A percentile compares a stretch with the other conserved stretches of the same genome.
Conservation (phyloP, 2,329 filamentous ascomycete species). For the Purpureocillium lavendulum region DNA sequence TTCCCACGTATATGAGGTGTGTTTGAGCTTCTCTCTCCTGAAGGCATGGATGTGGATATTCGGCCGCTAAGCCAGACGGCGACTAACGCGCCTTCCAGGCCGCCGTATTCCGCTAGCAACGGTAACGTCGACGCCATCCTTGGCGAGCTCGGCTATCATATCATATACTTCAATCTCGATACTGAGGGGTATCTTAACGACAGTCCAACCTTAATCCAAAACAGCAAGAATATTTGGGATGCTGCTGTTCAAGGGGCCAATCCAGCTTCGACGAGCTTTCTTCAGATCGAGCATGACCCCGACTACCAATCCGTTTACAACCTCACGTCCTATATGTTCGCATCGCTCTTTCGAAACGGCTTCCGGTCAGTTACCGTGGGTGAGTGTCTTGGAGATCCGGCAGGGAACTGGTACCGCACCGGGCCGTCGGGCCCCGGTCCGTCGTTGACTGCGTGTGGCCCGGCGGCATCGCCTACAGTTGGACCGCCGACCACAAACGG, state of each 20-base stretch:
- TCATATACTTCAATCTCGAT: constrained; percentile 52
- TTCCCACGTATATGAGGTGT: constrained; percentile 32
- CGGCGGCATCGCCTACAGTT: constrained; percentile 3
- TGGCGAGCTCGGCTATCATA: constrained; percentile 42
- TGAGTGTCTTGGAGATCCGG: constrained; percentile 45
- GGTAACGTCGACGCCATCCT: constrained; percentile 27
- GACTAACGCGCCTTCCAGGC: no score
- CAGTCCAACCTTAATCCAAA: constrained; percentile 35
- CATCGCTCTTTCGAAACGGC: constrained; percentile 28
- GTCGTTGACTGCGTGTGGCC: no score
- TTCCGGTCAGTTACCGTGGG: constrained; percentile 36
- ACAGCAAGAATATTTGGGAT: constrained; percentile 31
- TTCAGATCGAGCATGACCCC: constrained; percentile 46
- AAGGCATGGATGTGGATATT: no score
- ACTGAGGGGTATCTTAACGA: constrained; percentile 51
- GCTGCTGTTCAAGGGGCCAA: constrained; percentile 24
- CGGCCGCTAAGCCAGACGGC: no score
- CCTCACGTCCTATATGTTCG: constrained; percentile 32
- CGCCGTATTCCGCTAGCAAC: constrained; percentile 37
- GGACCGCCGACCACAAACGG: neutral
- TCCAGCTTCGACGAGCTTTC: constrained; percentile 24
- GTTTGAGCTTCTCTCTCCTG: no score
- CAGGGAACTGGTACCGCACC: constrained; percentile 40
- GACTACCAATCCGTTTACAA: constrained; percentile 36
- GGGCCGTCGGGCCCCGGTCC: no score